Conservation (phyloP, 768 basidiomycete species). For the Mycena amicta region DNA sequence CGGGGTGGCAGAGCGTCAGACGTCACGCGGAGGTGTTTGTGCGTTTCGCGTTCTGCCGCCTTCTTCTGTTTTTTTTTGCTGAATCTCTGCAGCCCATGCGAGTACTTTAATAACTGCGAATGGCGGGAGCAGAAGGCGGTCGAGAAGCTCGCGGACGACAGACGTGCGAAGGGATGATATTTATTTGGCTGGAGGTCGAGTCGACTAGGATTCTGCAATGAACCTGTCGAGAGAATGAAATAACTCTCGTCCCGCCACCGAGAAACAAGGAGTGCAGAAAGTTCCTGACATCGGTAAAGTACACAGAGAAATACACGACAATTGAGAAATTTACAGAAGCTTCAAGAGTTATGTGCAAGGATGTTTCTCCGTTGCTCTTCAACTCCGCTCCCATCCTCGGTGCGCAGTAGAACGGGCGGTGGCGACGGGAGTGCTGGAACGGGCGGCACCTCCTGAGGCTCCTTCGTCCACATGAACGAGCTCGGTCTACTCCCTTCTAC, state of each 20-base stretch:
- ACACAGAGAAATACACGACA: no score
- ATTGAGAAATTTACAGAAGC: no score
- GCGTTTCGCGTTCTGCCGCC: conserved; percentile 33
- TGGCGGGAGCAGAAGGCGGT: conserved; percentile 67
- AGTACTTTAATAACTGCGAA: conserved; percentile 76
- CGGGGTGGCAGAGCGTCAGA: conserved; percentile 67
- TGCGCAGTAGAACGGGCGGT: not conserved
- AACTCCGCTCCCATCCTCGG: not conserved
- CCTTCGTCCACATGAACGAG: not conserved
- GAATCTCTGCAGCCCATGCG: conserved; percentile 55
- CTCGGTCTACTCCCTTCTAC: not conserved
- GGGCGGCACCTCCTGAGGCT: not conserved
- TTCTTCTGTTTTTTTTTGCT: conserved; percentile 1
- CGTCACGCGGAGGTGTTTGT: conserved; percentile 73
- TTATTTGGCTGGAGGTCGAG: no score
- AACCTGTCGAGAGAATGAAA: no score
- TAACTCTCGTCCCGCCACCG: no score
- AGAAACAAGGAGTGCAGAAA: no score
- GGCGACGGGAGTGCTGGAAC: not conserved
- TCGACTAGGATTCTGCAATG: no score
- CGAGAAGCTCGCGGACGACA: conserved; percentile 38
- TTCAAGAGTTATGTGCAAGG: no score
- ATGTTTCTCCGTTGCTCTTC: no score
- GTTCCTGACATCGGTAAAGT: no score
- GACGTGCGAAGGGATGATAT: no score